phyloP scores from a whole-genome alignment of 176 grass and related monocot genomes.

The Themeda triandra region DNA sequence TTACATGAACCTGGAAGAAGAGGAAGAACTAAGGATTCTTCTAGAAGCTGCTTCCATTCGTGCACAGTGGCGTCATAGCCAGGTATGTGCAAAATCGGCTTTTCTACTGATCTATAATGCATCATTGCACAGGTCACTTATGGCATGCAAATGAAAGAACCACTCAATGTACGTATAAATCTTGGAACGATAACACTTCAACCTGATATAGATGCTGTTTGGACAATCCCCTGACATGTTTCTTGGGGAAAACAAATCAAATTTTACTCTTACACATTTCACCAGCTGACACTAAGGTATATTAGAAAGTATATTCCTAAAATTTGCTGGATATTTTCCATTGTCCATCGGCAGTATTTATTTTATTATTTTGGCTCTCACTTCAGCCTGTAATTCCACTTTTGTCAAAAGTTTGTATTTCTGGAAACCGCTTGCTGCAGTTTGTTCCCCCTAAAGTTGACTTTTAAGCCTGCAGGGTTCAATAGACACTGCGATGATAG shows the following conservation, averaged over 20 bases:
- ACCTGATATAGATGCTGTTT: not conserved
- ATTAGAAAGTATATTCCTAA: not conserved
- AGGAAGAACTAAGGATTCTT: slow-evolving; percentile 82
- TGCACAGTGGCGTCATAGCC: slow-evolving; percentile 64
- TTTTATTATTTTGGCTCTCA: not conserved
- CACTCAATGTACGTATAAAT: not conserved
- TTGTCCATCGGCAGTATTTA: not conserved
- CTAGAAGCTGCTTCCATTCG: slow-evolving; percentile 73
- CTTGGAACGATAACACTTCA: not conserved
- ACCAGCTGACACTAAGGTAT: not conserved
- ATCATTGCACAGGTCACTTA: not conserved
- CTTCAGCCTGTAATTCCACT: not conserved
- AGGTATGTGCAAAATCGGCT: slow-evolving; percentile 25
- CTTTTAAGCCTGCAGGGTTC: slow-evolving; percentile 57
- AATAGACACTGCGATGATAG: slow-evolving; percentile 85
- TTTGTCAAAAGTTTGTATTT: slow-evolving; percentile 5
- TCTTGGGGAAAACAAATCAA: not conserved
- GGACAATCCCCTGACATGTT: not conserved
- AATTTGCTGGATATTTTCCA: not conserved
- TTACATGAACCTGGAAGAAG: slow-evolving; percentile 91
- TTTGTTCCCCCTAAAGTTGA: slow-evolving; percentile 4
- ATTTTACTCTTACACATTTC: not conserved
- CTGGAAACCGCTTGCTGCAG: slow-evolving; percentile 8
- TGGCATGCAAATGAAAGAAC: slow-evolving; percentile 12
- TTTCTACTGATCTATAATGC: slow-evolving; percentile 6